Evolutionary conservation across 2,329 filamentous ascomycete genomes (phyloP).

Genomic region (Botrytis galanthina): DNA sequence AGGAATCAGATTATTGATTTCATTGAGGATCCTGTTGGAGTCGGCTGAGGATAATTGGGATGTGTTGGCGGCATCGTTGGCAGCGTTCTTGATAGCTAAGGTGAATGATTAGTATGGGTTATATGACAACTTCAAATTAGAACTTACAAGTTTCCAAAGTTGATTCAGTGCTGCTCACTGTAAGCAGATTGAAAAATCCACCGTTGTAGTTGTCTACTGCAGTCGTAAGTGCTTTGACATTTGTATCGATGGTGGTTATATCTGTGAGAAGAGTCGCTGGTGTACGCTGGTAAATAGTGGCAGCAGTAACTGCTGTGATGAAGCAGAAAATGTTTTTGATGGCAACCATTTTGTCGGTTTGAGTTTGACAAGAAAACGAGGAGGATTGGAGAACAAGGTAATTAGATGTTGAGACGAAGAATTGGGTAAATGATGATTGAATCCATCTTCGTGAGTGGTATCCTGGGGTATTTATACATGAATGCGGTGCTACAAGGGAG

Average conservation of each 20-base stretch:
- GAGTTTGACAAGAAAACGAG: too few species aligned
- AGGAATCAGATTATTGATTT: slow-evolving; percentile 14
- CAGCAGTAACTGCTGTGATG: slow-evolving; percentile 22
- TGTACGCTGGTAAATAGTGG: slow-evolving; percentile 23
- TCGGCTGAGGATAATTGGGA: slow-evolving; percentile 22
- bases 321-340: slow-evolving; percentile 27
- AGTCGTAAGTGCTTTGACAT: slow-evolving; percentile 47
- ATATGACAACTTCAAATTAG: not conserved
- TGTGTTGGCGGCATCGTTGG: slow-evolving; percentile 19
- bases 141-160: slow-evolving; percentile 20
- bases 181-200: slow-evolving; percentile 20
- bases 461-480: not conserved
- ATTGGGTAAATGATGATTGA: not conserved
- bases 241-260: slow-evolving; percentile 44
- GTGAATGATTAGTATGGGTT: not conserved
- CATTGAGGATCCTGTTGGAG: slow-evolving; percentile 20
- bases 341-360: slow-evolving; percentile 24
- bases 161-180: slow-evolving; percentile 18
- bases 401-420: not conserved
- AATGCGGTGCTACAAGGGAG: not conserved
- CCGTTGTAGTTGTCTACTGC: slow-evolving; percentile 43
- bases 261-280: slow-evolving; percentile 21
- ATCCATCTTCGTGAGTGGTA: not conserved
- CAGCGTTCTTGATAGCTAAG: slow-evolving; percentile 12
- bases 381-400: not conserved